Evolutionary conservation across 225 moss, liverwort and hornwort genomes (phyloP).

Genomic region (Neckera pumila): DNA sequence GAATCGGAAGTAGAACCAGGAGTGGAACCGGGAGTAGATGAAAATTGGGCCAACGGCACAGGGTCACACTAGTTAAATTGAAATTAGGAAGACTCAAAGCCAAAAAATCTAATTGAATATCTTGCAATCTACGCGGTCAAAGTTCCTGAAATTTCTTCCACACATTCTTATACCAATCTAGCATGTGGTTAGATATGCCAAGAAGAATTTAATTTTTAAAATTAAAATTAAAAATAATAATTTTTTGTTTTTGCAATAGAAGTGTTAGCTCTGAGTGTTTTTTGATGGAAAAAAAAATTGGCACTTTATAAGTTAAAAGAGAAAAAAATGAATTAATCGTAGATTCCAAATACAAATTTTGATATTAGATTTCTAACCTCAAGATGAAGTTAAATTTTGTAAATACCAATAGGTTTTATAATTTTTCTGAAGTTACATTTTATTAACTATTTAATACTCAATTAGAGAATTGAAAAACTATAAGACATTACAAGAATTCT

Average conservation of each 20-base stretch:
- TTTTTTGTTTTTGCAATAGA: too few relatives aligned
- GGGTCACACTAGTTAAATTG: too few relatives aligned
- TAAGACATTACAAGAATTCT: too few relatives aligned
- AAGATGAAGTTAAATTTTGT: not conserved
- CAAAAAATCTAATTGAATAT: not conserved
- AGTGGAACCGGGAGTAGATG: too few relatives aligned
- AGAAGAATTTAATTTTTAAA: not conserved
- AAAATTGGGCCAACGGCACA: too few relatives aligned
- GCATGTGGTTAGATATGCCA: not conserved
- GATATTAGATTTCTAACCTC: not conserved
- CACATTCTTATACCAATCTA: not conserved
- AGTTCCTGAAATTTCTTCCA: not conserved
- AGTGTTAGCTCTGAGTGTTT: too few relatives aligned
- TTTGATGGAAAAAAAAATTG: too few relatives aligned
- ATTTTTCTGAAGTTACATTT: not conserved
- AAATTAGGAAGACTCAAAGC: not conserved
- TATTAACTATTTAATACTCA: not conserved
- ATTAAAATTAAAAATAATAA: too few relatives aligned
- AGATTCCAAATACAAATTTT: too few relatives aligned
- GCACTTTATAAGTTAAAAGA: too few relatives aligned
- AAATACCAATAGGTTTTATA: not conserved
- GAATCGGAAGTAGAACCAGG: too few relatives aligned
- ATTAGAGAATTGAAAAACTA: not conserved
- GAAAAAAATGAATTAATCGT: too few relatives aligned
- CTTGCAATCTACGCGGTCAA: rapidly evolving